Evolutionary conservation across 345 rosid species (phyloP), one percentile per base, ranked within the genome.

Genomic region (Pelargonium nanum): DNA sequence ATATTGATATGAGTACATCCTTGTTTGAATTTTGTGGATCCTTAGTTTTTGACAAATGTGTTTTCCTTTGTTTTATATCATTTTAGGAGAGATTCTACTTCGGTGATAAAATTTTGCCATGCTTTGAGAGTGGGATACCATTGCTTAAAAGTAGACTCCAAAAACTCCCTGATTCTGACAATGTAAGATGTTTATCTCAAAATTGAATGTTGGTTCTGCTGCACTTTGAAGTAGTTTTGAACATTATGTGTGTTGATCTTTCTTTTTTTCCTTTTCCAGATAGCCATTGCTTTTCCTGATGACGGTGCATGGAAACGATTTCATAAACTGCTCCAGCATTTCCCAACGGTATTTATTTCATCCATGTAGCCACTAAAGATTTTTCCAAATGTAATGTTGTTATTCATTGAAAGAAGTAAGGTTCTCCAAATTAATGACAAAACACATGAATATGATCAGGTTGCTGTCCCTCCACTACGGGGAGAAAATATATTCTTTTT

Each of bases 281-380:
- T 89, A 76, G 80, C 98, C 58, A 85, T 92, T 72, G 99, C 99
- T 72, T 92, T 89, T 75, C 99, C 99, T 22, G 99, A 92, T 76
- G 99, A 92, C 67, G 99, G 99, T 72, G 96, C 97, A 19, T 92
- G 97, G 97, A 92, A 92, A 77, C 73, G 97, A 64, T 92, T 89
- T 77, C 93, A 92, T 78, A 92, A 89, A 65, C 96, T 87, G 74
- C 87, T 92, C 71, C 97, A 92, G 68, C 99, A 92, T 80, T 92
- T 85, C 66, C 99, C 99, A n/a, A 85, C 66, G 81, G 98, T 92
- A 84, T 60, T n/a, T 63, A 58, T 0, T 22, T 55, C 4, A n/a
- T 24, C 55, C 26, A 55, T 26, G 53, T 57, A 44, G 66, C 56
- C 25, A 56, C 17, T 59, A 40, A 17, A 7, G 48, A 40, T 6